A percentile compares a stretch with the other conserved stretches of the same genome.
phyloP scores from a whole-genome alignment of 352 stramenopile genomes.

The Globisporangium abappressorium region DNA sequence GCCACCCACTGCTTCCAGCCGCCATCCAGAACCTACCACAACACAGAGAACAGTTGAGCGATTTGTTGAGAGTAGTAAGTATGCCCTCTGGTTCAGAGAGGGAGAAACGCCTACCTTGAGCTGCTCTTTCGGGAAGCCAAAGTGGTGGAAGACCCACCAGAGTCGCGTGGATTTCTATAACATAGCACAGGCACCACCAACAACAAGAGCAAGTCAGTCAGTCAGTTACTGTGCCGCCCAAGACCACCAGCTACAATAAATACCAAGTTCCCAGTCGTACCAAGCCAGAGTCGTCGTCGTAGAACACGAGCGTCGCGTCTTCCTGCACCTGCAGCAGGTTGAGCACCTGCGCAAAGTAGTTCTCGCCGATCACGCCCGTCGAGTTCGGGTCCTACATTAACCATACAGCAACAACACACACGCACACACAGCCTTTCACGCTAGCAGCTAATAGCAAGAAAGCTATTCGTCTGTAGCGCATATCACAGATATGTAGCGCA shows the following conservation, averaged over 20 bases:
- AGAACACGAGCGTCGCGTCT: conserved; percentile 69
- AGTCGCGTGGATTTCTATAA: conserved; percentile 55
- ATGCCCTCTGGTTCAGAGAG: too few relatives aligned
- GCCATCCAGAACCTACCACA: conserved; percentile 55
- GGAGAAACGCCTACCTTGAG: conserved; percentile 42
- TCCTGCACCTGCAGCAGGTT: conserved; percentile 41
- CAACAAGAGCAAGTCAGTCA: background rate
- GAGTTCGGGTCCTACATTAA: conserved; percentile 26
- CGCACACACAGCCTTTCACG: background rate
- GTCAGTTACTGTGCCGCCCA: background rate
- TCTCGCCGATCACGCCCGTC: conserved; percentile 40
- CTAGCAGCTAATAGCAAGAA: background rate
- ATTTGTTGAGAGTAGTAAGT: too few relatives aligned
- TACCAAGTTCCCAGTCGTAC: conserved; percentile 20
- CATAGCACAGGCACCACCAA: too few relatives aligned
- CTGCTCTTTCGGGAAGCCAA: conserved; percentile 64
- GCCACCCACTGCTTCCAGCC: conserved; percentile 67
- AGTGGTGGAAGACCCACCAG: conserved; percentile 83
- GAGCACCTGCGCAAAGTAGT: conserved; percentile 43
- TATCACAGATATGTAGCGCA: conserved; percentile 4
- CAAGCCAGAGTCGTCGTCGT: conserved; percentile 72
- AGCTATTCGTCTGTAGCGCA: background rate
- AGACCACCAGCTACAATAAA: background rate
- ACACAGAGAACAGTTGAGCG: background rate
- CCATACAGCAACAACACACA: background rate